Percentiles rank a stretch among this genome's conserved stretches.
Evolutionary conservation across 1,284 basidiomycete genomes (phyloP).

Genomic region (Ganoderma lingzhi): DNA sequence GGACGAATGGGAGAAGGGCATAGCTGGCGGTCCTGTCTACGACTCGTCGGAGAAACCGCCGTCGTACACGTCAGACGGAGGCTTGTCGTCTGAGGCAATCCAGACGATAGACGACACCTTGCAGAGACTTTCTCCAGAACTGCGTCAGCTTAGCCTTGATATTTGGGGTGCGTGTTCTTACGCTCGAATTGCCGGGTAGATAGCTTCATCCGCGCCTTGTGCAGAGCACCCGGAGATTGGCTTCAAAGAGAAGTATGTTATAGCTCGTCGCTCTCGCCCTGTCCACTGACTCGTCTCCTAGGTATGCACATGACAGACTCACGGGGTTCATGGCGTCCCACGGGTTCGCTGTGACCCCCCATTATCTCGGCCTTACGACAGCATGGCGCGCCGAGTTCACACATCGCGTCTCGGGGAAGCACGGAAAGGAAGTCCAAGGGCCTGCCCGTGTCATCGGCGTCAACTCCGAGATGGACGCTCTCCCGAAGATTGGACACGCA

Average conservation of each 20-base stretch:
- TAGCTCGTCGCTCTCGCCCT: neutral
- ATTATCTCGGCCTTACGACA: slow-evolving; percentile 65
- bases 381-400: slow-evolving; percentile 76
- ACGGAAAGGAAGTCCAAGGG: neutral
- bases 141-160: slow-evolving; percentile 69
- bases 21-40: too few relatives aligned
- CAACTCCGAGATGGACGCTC: slow-evolving; percentile 79
- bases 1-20: slow-evolving; percentile 2
- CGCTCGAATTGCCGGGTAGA: neutral
- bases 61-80: slow-evolving; percentile 23
- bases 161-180: slow-evolving; percentile 61
- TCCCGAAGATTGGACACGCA: slow-evolving; percentile 71
- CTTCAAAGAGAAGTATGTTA: slow-evolving; percentile 44
- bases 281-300: slow-evolving; percentile 17
- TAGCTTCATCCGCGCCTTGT: neutral
- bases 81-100: slow-evolving; percentile 47
- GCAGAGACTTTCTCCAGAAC: slow-evolving; percentile 58
- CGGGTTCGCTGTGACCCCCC: slow-evolving; percentile 65
- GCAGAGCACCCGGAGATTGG: slow-evolving; percentile 40
- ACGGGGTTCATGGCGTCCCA: slow-evolving; percentile 50
- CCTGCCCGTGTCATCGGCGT: slow-evolving; percentile 67
- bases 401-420: slow-evolving; percentile 15
- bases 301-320: slow-evolving; percentile 48
- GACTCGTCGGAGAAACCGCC: slow-evolving; percentile 31
- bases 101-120: slow-evolving; percentile 65